Base-by-base conservation (phyloP, 1,139 yeast species). In the Candida tetrigidarum region DNA sequence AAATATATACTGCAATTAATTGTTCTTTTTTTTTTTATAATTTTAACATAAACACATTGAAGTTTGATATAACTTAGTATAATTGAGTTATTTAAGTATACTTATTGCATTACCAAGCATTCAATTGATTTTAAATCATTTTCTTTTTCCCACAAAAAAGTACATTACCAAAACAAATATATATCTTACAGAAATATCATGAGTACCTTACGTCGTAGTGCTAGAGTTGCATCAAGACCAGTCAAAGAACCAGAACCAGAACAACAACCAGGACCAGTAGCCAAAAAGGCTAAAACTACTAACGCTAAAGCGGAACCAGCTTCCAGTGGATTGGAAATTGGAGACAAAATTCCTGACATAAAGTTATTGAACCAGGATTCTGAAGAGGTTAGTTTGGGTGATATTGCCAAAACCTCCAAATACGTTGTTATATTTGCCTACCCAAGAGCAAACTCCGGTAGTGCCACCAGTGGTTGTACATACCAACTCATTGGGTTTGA, bases 401-500 rank as follows among this genome's bases (percentile, higher is more conserved):
- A 78, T 14, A 68, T 76, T 14, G 81, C 84, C 6, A 55, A 65
- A 15, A 64, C 74, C 10, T 66, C 80, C 37, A 77, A 76, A 47
- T 74, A 79, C 41, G 67, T 85, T 55, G 76, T 88, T 42, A 78
- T 86, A 35, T 86, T 86, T 62, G 76, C 96, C 12, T 93, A 91
- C 60, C 98, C 99, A 44, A 86, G 79, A 59, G 99, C 98, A 0
- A 83, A 86, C 28, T 93, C 99, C 0, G 27, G 34, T 20, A 32
- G 12, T 19, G 23, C 11, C 22, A 32, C 16, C 9, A 97, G 97
- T 1, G 98, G 98, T 2, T 92, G 98, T 66, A 91, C 95, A 0
- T 79, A 91, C 58, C 99, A 93, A 68, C 97, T 91, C 1, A 80
- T 88, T 64, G 97, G 97, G 0, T 93, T 87, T 64, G 83, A 93